A percentile compares a stretch with the other conserved stretches of the same genome.
Conservation (phyloP, 2,329 filamentous ascomycete species). For the Fusarium liriodendri region DNA sequence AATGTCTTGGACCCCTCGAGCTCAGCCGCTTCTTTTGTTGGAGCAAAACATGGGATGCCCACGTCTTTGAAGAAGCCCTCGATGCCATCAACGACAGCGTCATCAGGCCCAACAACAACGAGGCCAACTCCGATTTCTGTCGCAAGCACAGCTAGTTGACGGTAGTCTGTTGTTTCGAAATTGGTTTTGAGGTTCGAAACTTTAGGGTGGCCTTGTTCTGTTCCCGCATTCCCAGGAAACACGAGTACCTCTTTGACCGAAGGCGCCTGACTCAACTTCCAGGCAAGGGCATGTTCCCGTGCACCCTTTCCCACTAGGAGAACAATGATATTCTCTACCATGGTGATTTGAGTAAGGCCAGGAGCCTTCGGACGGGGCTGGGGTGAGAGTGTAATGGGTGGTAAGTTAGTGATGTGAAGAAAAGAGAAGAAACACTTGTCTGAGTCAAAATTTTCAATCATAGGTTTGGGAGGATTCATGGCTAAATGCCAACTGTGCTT, state of each 20-base stretch:
- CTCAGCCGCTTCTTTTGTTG: slow-evolving; percentile 73
- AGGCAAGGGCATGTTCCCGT: slow-evolving; percentile 80
- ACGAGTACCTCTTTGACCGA: slow-evolving; percentile 69
- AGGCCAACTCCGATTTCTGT: slow-evolving; percentile 72
- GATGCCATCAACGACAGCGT: slow-evolving; percentile 80
- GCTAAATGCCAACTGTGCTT: neutral
- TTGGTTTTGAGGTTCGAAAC: slow-evolving; percentile 66
- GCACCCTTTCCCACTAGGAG: slow-evolving; percentile 81
- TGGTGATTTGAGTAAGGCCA: neutral
- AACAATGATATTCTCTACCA: slow-evolving; percentile 49
- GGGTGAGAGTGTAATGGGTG: neutral
- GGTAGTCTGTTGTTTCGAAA: slow-evolving; percentile 66
- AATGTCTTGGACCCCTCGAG: slow-evolving; percentile 86
- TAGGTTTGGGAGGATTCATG: neutral
- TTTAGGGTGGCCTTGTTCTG: slow-evolving; percentile 60
- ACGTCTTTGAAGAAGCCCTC: slow-evolving; percentile 72
- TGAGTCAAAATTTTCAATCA: neutral
- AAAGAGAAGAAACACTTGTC: neutral
- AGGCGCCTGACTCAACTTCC: slow-evolving; percentile 76
- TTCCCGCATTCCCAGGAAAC: slow-evolving; percentile 76
- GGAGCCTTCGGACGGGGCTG: neutral
- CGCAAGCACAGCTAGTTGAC: slow-evolving; percentile 70
- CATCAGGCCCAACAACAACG: slow-evolving; percentile 80
- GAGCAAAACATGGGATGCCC: slow-evolving; percentile 75
- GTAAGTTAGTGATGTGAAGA: neutral